These are phyloP conservation scores for Dacryopinax primogenitus DNA, from an alignment of 768 basidiomycete genomes.

Conservation along the genomic window DNA sequence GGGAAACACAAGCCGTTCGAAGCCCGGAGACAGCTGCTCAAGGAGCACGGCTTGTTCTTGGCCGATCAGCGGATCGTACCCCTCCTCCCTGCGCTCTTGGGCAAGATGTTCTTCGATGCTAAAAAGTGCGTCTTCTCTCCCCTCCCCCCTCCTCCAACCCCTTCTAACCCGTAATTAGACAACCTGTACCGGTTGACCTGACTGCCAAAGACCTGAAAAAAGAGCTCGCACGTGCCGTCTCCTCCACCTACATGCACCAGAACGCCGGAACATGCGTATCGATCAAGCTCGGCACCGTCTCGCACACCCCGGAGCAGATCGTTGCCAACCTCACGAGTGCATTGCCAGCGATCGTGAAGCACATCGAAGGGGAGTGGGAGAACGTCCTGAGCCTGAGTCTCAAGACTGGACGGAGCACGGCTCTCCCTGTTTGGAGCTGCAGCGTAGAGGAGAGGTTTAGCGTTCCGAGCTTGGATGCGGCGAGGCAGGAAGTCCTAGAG, in stretches of 20 bases:
- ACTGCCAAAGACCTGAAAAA: constrained; percentile 79
- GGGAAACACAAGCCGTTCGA: not conserved
- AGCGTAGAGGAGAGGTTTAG: constrained; percentile 33
- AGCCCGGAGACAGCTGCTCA: constrained; percentile 61
- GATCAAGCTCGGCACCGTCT: constrained; percentile 65
- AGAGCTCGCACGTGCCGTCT: constrained; percentile 84
- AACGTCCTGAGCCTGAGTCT: constrained; percentile 81
- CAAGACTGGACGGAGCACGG: constrained; percentile 73
- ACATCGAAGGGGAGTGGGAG: constrained; percentile 72
- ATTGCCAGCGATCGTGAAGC: constrained; percentile 57
- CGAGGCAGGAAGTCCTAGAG: not conserved
- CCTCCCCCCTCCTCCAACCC: not conserved
- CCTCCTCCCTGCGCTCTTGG: constrained; percentile 74
- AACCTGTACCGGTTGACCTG: constrained; percentile 89
- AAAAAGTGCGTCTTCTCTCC: constrained; percentile 61
- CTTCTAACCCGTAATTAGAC: constrained; percentile 37
- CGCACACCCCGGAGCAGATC: constrained; percentile 60
- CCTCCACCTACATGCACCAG: constrained; percentile 91
- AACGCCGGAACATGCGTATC: constrained; percentile 85
- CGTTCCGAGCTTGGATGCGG: constrained; percentile 3
- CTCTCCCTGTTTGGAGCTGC: constrained; percentile 86
- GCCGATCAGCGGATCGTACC: constrained; percentile 84
- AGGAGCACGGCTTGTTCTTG: constrained; percentile 84
- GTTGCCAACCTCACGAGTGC: constrained; percentile 65
- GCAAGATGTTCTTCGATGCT: constrained; percentile 81